Percentiles rank a stretch among this genome's conserved stretches.
These are phyloP conservation scores for Fistulinella prunicolor DNA, from an alignment of 768 basidiomycete species.

Conservation along the genomic window DNA sequence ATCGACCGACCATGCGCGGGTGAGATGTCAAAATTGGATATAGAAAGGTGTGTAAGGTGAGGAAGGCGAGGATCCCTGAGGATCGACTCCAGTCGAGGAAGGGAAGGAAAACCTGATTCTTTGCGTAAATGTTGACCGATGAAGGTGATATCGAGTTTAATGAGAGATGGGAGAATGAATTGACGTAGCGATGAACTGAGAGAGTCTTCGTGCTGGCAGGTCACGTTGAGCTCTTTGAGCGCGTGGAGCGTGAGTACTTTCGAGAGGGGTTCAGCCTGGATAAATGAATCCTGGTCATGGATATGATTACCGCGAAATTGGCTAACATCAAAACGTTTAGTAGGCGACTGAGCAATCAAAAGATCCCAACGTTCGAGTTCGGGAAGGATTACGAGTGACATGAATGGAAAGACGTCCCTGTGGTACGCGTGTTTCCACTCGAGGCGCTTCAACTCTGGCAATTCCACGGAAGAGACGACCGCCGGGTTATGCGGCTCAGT, in stretches of 20 bases:
- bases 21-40: constrained; percentile 46
- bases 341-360: constrained; percentile 36
- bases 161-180: constrained; percentile 43
- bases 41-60: constrained; percentile 47
- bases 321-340: constrained; percentile 26
- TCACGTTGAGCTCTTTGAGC: constrained; percentile 44
- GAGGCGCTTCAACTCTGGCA: constrained; percentile 41
- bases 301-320: constrained; percentile 32
- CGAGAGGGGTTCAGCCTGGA: constrained; percentile 27
- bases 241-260: constrained; percentile 25
- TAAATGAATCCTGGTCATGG: constrained; percentile 28
- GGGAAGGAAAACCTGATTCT: constrained; percentile 26
- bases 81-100: constrained; percentile 50
- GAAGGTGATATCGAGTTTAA: constrained; percentile 44
- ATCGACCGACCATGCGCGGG: constrained; percentile 39
- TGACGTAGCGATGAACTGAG: constrained; percentile 40
- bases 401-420: constrained; percentile 41
- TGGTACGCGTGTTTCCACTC: constrained; percentile 48
- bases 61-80: constrained; percentile 57
- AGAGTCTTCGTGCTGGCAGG: constrained; percentile 40
- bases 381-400: constrained; percentile 41
- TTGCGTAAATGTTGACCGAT: constrained; percentile 28
- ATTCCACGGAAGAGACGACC: constrained; percentile 28
- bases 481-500: constrained; percentile 8
- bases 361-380: constrained; percentile 44